Evolutionary conservation across 805 yeast species (phyloP).

Genomic region (Novakomyces olei): DNA sequence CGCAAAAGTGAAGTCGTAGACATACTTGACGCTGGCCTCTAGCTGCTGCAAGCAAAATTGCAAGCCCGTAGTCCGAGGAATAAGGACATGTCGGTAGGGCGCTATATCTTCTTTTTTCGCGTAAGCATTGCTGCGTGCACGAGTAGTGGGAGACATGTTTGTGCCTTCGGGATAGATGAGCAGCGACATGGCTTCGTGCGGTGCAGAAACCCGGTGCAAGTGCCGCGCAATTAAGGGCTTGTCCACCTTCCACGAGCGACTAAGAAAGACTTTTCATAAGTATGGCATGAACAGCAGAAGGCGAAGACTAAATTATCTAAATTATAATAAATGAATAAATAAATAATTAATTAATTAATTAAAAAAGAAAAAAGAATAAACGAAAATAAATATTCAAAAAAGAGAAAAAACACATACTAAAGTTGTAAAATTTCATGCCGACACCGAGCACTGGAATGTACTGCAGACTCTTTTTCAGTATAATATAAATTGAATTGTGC

Average conservation of each 20-base stretch:
- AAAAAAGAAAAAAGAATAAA: not conserved
- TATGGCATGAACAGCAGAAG: too few relatives aligned
- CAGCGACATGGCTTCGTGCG: slow-evolving; percentile 39
- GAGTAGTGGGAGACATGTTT: slow-evolving; percentile 47
- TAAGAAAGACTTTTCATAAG: slow-evolving; percentile 18
- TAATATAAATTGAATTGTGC: slow-evolving; percentile 44
- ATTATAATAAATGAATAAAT: too few relatives aligned
- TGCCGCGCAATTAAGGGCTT: slow-evolving; percentile 32
- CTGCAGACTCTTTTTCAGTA: slow-evolving; percentile 53
- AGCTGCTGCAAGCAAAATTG: slow-evolving; percentile 40
- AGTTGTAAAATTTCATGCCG: slow-evolving; percentile 63
- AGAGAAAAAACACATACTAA: too few relatives aligned
- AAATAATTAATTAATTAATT: not conserved
- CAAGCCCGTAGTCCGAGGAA: slow-evolving; percentile 73
- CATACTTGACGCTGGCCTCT: slow-evolving; percentile 16
- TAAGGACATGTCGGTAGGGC: slow-evolving; percentile 35
- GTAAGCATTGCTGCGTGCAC: slow-evolving; percentile 32
- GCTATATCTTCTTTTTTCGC: slow-evolving; percentile 26
- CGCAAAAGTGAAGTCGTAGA: slow-evolving; percentile 69
- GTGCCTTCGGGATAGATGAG: slow-evolving; percentile 91
- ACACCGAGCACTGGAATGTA: slow-evolving; percentile 56
- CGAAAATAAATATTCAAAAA: not conserved
- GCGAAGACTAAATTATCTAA: too few relatives aligned
- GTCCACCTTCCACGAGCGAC: slow-evolving; percentile 74
- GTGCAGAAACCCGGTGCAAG: slow-evolving; percentile 28